A percentile compares a stretch with the other conserved stretches of the same genome.
These are phyloP conservation scores for Acephala macrosclerotiorum DNA, from an alignment of 2,329 filamentous ascomycete genomes.

Conservation along the genomic window DNA sequence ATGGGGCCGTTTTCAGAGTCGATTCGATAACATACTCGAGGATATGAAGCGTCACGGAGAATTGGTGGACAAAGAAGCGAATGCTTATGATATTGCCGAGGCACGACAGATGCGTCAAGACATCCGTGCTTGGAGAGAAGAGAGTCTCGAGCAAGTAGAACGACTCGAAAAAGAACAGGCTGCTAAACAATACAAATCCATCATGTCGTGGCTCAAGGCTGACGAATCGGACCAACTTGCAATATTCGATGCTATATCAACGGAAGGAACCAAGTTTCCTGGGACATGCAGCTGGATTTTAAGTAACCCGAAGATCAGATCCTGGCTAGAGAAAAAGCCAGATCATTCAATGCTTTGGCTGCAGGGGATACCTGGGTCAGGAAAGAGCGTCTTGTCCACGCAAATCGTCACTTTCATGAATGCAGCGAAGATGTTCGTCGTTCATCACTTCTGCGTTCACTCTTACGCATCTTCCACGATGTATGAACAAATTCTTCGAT, in stretches of 20 bases:
- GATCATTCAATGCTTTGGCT: slow-evolving; percentile 43
- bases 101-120: slow-evolving; percentile 3
- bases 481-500: slow-evolving; percentile 46
- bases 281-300: slow-evolving; percentile 48
- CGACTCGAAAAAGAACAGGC: slow-evolving; percentile 37
- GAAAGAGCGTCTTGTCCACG: slow-evolving; percentile 47
- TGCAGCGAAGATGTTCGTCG: slow-evolving; percentile 27
- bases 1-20: slow-evolving; percentile 15
- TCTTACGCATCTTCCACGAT: slow-evolving; percentile 42
- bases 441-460: slow-evolving; percentile 47
- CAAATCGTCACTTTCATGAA: slow-evolving; percentile 42
- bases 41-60: slow-evolving; percentile 19
- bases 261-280: slow-evolving; percentile 38
- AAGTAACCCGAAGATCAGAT: slow-evolving; percentile 37
- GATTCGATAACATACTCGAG: slow-evolving; percentile 17
- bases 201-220: slow-evolving; percentile 43
- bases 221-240: slow-evolving; percentile 37
- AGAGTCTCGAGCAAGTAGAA: slow-evolving; percentile 33
- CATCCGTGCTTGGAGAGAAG: slow-evolving; percentile 33
- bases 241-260: slow-evolving; percentile 38
- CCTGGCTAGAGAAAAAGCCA: slow-evolving; percentile 38
- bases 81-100: slow-evolving; percentile 16
- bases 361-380: slow-evolving; percentile 46
- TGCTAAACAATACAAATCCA: slow-evolving; percentile 36
- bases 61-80: slow-evolving; percentile 13